These are phyloP conservation scores for Quercus lobata DNA, from an alignment of 331 rosid genomes.

Conservation along the genomic window DNA sequence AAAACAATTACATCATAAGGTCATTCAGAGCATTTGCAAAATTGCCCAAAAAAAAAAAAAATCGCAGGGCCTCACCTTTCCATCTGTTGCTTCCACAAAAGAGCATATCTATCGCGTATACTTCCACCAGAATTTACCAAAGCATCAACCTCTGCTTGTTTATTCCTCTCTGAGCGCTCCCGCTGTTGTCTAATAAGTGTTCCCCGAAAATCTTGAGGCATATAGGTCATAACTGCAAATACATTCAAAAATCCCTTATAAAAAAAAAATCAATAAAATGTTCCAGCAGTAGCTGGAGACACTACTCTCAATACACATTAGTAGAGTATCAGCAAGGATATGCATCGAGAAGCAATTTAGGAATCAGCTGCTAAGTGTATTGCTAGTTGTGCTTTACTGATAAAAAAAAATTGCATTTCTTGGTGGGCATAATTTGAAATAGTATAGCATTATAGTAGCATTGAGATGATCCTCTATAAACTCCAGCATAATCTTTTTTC, in stretches of 20 bases:
- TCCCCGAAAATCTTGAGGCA: slow-evolving; percentile 99
- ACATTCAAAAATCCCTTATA: slow-evolving; percentile 4
- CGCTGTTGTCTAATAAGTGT: slow-evolving; percentile 83
- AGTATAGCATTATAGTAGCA: background rate
- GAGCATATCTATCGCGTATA: slow-evolving; percentile 72
- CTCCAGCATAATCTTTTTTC: background rate
- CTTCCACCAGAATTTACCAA: slow-evolving; percentile 79
- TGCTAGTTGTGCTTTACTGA: background rate
- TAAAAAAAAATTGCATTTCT: background rate
- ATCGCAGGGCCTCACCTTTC: slow-evolving; percentile 53
- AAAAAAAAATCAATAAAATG: background rate
- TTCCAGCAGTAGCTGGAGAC: background rate
- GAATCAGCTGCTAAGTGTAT: background rate
- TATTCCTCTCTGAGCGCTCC: slow-evolving; percentile 96
- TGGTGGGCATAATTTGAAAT: background rate
- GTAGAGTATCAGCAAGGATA: background rate
- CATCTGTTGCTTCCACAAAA: slow-evolving; percentile 95
- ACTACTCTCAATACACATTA: background rate
- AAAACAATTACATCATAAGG: slow-evolving; percentile 20
- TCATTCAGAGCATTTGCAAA: slow-evolving; percentile 7
- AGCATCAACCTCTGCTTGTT: slow-evolving; percentile 85
- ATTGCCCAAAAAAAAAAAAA: background rate
- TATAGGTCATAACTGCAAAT: slow-evolving; percentile 88
- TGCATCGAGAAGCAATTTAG: background rate
- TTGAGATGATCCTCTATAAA: background rate